Percentiles rank a stretch among this genome's conserved stretches.
Evolutionary conservation across 768 basidiomycete species (phyloP).

Genomic region (Rhodocollybia butyracea): DNA sequence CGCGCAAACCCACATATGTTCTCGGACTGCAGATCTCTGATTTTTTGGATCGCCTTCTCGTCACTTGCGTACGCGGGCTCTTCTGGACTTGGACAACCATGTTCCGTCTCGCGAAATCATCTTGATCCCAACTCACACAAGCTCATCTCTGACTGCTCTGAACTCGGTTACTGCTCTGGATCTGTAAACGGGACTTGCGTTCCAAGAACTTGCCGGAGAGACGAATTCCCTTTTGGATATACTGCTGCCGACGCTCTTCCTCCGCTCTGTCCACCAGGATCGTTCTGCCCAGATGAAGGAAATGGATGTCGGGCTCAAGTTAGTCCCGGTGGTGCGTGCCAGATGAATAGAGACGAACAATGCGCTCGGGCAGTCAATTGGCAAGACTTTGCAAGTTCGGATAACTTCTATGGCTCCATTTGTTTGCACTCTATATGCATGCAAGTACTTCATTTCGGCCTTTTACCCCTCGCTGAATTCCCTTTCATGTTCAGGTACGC

Average conservation of each 20-base stretch:
- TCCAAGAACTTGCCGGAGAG: constrained; percentile 52
- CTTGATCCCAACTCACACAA: constrained; percentile 54
- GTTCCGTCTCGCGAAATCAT: constrained; percentile 44
- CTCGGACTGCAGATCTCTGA: no score
- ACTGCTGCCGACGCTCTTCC: constrained; percentile 36
- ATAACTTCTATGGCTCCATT: constrained; percentile 51
- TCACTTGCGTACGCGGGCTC: background rate
- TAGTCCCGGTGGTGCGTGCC: constrained; percentile 44
- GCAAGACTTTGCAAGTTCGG: constrained; percentile 34
- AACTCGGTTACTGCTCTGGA: constrained; percentile 52
- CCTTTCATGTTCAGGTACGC: constrained; percentile 40
- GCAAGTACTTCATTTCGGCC: constrained; percentile 31
- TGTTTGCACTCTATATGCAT: constrained; percentile 59
- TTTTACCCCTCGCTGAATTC: background rate
- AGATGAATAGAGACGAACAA: constrained; percentile 62
- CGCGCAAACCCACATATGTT: no score
- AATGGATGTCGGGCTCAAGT: constrained; percentile 46
- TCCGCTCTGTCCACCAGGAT: constrained; percentile 45
- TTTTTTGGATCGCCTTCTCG: no score
- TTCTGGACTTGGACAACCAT: constrained; percentile 15
- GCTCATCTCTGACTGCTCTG: constrained; percentile 59
- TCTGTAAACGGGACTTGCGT: constrained; percentile 43
- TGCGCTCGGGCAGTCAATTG: constrained; percentile 39
- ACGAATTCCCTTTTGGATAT: constrained; percentile 59
- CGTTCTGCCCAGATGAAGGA: constrained; percentile 71